Evolutionary conservation across 495 filamentous ascomycete species (phyloP).

Genomic region (Sabuloglossum arenarium): DNA sequence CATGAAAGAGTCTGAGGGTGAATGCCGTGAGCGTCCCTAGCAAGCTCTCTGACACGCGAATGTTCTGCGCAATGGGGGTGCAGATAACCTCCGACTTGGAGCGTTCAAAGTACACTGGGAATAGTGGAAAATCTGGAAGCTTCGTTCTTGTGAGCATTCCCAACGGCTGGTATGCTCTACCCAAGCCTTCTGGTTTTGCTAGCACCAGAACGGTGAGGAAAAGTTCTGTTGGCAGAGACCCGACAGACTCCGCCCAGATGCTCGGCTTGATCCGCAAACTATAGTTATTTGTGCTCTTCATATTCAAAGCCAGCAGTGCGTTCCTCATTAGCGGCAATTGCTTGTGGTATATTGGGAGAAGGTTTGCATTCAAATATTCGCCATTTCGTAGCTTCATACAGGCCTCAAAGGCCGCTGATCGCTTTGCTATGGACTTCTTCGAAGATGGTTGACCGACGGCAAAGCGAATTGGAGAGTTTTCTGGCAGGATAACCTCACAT

Average conservation of each 20-base stretch:
- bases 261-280: constrained; percentile 58
- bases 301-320: constrained; percentile 64
- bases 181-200: constrained; percentile 32
- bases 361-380: constrained; percentile 46
- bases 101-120: constrained; percentile 46
- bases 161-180: constrained; percentile 37
- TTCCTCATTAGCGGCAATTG: constrained; percentile 71
- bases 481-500: constrained; percentile 69
- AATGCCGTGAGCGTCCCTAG: constrained; percentile 39
- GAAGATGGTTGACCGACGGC: constrained; percentile 35
- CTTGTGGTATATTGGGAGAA: constrained; percentile 54
- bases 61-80: constrained; percentile 15
- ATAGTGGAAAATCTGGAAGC: constrained; percentile 43
- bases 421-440: constrained; percentile 64
- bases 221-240: constrained; percentile 30
- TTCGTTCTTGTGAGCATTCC: constrained; percentile 47
- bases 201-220: constrained; percentile 47
- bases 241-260: constrained; percentile 42
- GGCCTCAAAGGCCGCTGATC: constrained; percentile 73
- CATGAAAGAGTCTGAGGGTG: constrained; percentile 56
- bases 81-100: constrained; percentile 35
- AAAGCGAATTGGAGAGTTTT: constrained; percentile 46
- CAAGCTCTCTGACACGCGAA: constrained; percentile 22
- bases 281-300: constrained; percentile 54
- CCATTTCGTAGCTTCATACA: constrained; percentile 48